Evolutionary conservation across 2,329 filamentous ascomycete genomes (phyloP).

Genomic region (Aspergillus latus): DNA sequence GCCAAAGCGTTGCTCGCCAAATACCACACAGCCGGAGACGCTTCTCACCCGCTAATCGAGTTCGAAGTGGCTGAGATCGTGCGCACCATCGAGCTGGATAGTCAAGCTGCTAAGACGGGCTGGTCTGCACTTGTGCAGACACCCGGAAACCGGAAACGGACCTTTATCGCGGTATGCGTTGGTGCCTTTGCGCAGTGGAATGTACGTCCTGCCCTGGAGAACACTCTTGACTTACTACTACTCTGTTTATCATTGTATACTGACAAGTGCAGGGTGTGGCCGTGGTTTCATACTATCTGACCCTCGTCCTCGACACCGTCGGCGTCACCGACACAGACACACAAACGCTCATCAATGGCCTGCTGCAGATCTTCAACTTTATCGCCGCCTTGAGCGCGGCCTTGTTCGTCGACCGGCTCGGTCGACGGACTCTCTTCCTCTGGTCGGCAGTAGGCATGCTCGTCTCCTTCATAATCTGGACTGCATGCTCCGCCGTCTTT

Average conservation of each 20-base stretch:
- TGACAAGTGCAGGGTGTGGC: not conserved
- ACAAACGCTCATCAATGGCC: conserved; percentile 43
- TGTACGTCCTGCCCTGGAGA: not conserved
- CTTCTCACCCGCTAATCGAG: conserved; percentile 19
- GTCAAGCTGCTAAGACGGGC: not conserved
- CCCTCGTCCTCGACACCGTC: conserved; percentile 37
- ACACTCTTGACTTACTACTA: too few relatives aligned
- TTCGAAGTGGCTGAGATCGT: conserved; percentile 30
- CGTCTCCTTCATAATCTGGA: conserved; percentile 43
- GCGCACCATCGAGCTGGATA: conserved; percentile 18
- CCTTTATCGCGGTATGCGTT: conserved; percentile 25
- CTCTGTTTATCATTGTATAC: too few relatives aligned
- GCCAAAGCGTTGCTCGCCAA: conserved; percentile 22
- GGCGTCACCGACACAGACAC: conserved; percentile 35
- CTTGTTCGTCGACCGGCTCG: conserved; percentile 25
- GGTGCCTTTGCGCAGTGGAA: conserved; percentile 30
- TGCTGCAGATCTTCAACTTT: conserved; percentile 28
- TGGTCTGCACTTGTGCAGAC: not conserved
- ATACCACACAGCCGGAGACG: conserved; percentile 25
- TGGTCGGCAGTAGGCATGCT: conserved; percentile 46
- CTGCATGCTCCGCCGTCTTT: conserved; percentile 40
- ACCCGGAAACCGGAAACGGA: conserved; percentile 18
- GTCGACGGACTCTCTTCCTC: conserved; percentile 25
- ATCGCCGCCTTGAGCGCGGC: conserved; percentile 18
- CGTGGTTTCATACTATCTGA: not conserved